Evolutionary conservation across 371 early-diverging fungal genomes (phyloP).

Genomic region (Zopfochytrium polystomum): DNA sequence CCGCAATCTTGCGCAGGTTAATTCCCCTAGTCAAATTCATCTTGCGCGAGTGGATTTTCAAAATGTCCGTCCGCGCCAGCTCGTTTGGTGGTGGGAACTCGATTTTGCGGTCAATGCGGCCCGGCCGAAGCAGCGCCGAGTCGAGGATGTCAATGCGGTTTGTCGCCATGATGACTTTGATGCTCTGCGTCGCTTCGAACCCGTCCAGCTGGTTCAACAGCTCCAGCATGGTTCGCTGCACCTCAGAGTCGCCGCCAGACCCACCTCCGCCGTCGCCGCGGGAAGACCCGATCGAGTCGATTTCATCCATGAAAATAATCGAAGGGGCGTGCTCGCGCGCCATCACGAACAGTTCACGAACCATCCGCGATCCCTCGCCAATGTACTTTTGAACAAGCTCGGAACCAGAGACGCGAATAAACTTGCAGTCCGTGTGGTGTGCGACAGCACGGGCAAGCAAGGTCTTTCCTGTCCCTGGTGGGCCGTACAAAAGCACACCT

Average conservation of each 20-base stretch:
- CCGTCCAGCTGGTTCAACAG: constrained; percentile 97
- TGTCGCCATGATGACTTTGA: constrained; percentile 99
- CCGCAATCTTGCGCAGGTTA: constrained; percentile 93
- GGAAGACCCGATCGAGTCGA: constrained; percentile 98
- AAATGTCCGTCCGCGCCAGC: constrained; percentile 94
- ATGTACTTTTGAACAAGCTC: constrained; percentile 99
- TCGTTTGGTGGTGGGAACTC: constrained; percentile 99
- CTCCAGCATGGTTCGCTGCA: constrained; percentile 91
- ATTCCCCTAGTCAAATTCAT: constrained; percentile 99
- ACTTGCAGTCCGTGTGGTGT: constrained; percentile 99
- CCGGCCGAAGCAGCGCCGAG: constrained; percentile 93
- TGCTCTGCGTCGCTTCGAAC: constrained; percentile 98
- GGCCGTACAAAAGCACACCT: constrained; percentile 99
- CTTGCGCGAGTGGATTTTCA: constrained; percentile 98
- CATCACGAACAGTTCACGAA: constrained; percentile 99
- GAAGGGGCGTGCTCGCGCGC: constrained; percentile 98
- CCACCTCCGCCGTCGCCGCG: constrained; percentile 79
- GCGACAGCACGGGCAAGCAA: constrained; percentile 99
- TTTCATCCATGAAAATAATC: constrained; percentile 99
- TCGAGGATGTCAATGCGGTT: constrained; percentile 99
- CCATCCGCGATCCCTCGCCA: constrained; percentile 99
- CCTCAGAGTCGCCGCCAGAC: constrained; percentile 94
- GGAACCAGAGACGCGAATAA: constrained; percentile 98
- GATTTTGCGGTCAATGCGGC: constrained; percentile 98
- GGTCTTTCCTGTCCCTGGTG: constrained; percentile 97